These are phyloP conservation scores for Fusarium sp. DNA, from an alignment of 2,329 filamentous ascomycete species.

Conservation along the genomic window DNA sequence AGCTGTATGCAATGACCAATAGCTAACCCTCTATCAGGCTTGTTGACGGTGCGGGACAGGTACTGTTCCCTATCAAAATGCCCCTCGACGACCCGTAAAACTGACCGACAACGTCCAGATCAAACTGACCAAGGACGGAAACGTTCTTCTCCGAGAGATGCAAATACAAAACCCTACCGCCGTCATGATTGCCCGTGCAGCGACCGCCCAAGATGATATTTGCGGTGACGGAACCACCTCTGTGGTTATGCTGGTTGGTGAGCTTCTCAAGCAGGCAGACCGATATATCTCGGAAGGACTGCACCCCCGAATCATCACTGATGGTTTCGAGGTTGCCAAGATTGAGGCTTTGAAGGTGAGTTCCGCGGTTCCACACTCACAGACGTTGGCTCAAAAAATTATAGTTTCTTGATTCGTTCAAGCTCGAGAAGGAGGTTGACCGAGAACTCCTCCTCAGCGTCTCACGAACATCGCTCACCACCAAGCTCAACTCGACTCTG, in stretches of 20 bases:
- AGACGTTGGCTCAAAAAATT: constrained; percentile 18
- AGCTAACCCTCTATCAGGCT: constrained; percentile 59
- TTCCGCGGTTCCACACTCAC: neutral
- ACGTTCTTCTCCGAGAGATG: constrained; percentile 80
- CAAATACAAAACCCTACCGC: constrained; percentile 99
- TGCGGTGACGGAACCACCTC: constrained; percentile 98
- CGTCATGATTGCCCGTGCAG: constrained; percentile 82
- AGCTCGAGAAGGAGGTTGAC: constrained; percentile 87
- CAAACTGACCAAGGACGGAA: constrained; percentile 99
- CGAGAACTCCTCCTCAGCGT: constrained; percentile 93
- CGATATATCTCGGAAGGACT: constrained; percentile 96
- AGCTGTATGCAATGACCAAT: neutral
- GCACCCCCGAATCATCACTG: constrained; percentile 94
- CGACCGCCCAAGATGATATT: constrained; percentile 98
- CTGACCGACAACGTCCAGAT: constrained; percentile 67
- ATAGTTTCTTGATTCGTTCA: constrained; percentile 93
- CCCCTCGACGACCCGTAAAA: constrained; percentile 43
- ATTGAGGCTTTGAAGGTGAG: constrained; percentile 84
- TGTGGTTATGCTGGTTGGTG: constrained; percentile 92
- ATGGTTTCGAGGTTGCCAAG: constrained; percentile 98
- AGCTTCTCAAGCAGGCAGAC: constrained; percentile 97
- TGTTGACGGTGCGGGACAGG: constrained; percentile 74
- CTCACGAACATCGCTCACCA: constrained; percentile 91
- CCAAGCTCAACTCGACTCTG: constrained; percentile 89
- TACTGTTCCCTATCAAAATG: constrained; percentile 51